Percentiles rank a stretch among this genome's conserved stretches.
Conservation (phyloP, 75 land plant species). For the Azolla pinnata region DNA sequence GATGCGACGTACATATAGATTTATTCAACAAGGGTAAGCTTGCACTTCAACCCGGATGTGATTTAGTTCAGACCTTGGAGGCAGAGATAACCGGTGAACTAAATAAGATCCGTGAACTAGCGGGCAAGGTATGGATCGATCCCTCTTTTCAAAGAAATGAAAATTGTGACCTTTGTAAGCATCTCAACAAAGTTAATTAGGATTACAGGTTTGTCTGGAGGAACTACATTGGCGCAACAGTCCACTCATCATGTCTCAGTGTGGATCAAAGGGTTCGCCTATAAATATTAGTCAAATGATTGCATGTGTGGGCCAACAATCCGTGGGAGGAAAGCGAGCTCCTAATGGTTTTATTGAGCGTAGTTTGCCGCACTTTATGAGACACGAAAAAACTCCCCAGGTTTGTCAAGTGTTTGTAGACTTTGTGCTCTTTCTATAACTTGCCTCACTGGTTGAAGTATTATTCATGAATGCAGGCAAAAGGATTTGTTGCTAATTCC, state of each 20-base stretch:
- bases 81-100: conserved; percentile 45
- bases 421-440: not conserved
- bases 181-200: no score
- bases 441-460: not conserved
- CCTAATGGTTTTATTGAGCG: conserved; percentile 93
- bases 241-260: conserved; percentile 92
- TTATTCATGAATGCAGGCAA: conserved; percentile 44
- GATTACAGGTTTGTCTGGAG: conserved; percentile 57
- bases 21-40: conserved; percentile 51
- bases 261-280: conserved; percentile 93
- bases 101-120: conserved; percentile 57
- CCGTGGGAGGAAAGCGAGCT: conserved; percentile 86
- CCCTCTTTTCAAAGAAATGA: no score
- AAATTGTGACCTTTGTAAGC: no score
- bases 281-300: conserved; percentile 95
- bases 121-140: conserved; percentile 39
- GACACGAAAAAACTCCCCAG: conserved; percentile 58
- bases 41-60: conserved; percentile 52
- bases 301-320: conserved; percentile 95
- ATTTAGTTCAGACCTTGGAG: conserved; percentile 79
- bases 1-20: conserved; percentile 53
- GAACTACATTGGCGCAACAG: conserved; percentile 86
- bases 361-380: conserved; percentile 79
- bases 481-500: conserved; percentile 94
- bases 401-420: no score